These are phyloP conservation scores for Mortierella sp. DNA, from an alignment of 371 early-diverging fungal genomes.

Conservation along the genomic window DNA sequence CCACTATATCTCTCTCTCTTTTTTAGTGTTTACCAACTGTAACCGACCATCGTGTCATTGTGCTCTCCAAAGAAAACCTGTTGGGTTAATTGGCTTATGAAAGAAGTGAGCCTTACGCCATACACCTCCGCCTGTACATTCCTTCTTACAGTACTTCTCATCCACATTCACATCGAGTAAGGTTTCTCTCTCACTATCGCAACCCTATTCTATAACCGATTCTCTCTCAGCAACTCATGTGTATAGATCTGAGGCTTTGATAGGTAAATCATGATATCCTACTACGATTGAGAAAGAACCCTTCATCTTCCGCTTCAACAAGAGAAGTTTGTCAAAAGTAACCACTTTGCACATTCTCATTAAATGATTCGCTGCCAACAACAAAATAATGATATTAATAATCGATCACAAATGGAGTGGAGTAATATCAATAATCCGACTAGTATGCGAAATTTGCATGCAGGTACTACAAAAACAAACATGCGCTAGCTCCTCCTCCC, in stretches of 20 bases:
- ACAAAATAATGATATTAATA: too few relatives aligned
- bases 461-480: background rate
- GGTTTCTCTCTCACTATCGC: too few relatives aligned
- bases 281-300: background rate
- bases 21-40: background rate
- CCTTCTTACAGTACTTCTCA: too few relatives aligned
- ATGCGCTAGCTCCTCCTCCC: background rate
- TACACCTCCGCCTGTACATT: too few relatives aligned
- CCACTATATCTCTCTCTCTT: background rate
- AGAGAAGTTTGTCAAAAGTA: too few relatives aligned
- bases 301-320: too few relatives aligned
- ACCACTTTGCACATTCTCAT: too few relatives aligned
- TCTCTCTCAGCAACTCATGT: too few relatives aligned
- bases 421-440: background rate
- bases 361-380: too few relatives aligned
- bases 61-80: background rate
- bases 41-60: background rate
- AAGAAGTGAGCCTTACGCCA: background rate
- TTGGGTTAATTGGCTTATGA: background rate
- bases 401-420: background rate
- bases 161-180: too few relatives aligned
- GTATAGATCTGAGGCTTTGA: too few relatives aligned
- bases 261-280: background rate
- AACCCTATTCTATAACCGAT: too few relatives aligned
- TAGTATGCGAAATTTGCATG: background rate